phyloP scores from a whole-genome alignment of 495 filamentous ascomycete species.

The Wilcoxina mikolae region DNA sequence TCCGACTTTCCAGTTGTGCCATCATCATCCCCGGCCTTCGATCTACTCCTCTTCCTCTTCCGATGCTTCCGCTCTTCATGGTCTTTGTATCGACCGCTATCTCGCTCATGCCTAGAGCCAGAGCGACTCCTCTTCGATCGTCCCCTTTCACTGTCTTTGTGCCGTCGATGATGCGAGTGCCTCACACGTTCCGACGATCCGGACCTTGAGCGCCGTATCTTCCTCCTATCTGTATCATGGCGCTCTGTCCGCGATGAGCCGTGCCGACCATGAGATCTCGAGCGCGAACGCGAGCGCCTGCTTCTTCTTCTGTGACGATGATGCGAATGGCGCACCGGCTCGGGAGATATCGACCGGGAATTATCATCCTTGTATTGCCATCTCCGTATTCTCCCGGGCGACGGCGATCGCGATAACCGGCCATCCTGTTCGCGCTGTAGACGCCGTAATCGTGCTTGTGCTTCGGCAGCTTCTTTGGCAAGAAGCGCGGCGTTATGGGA shows the following conservation, averaged over 20 bases:
- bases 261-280: conserved; percentile 2
- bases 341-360: neutral
- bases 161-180: neutral
- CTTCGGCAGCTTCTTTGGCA: conserved; percentile 53
- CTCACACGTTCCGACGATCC: conserved; percentile 5
- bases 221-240: conserved; percentile 31
- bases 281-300: conserved; percentile 7
- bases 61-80: neutral
- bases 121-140: conserved; percentile 15
- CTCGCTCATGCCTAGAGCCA: neutral
- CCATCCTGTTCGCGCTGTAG: neutral
- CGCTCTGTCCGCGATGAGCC: conserved; percentile 27
- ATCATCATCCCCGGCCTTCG: conserved; percentile 1
- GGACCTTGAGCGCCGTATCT: conserved; percentile 25
- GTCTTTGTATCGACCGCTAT: neutral
- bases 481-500: conserved; percentile 77
- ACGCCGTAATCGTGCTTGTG: conserved; percentile 38
- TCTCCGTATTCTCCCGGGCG: neutral
- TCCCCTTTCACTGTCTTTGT: conserved; percentile 11
- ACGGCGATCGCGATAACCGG: neutral
- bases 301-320: conserved; percentile 23
- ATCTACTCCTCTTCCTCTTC: neutral
- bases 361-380: neutral
- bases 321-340: conserved; percentile 11
- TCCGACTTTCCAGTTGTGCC: neutral